Percentiles rank a stretch among this genome's conserved stretches.
Evolutionary conservation across 805 yeast species (phyloP).

Genomic region (Pichia nanzhaoensis): DNA sequence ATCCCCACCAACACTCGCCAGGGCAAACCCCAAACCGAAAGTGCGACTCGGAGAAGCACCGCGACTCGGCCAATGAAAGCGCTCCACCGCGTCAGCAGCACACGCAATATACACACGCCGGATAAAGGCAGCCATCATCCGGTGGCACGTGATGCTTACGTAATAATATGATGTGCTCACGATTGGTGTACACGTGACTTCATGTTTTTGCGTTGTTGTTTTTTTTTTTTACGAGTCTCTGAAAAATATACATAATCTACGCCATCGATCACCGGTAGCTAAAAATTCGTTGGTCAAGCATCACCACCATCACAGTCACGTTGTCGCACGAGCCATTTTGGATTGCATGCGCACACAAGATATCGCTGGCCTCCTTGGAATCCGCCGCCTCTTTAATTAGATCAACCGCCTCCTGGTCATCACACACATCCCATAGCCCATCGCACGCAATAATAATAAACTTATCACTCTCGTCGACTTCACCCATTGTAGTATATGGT

Average conservation of each 20-base stretch:
- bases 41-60: slow-evolving; percentile 11
- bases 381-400: slow-evolving; percentile 48
- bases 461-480: slow-evolving; percentile 58
- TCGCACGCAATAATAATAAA: slow-evolving; percentile 90
- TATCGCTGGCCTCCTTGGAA: slow-evolving; percentile 61
- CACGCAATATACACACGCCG: background rate
- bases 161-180: background rate
- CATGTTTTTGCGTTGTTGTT: background rate
- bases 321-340: slow-evolving; percentile 81
- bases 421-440: slow-evolving; percentile 93
- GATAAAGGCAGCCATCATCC: slow-evolving; percentile 4
- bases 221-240: background rate
- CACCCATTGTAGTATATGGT: slow-evolving; percentile 89
- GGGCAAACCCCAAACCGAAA: background rate
- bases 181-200: too few species aligned
- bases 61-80: slow-evolving; percentile 5
- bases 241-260: too few species aligned
- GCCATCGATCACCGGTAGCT: background rate
- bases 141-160: background rate
- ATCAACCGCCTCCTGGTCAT: slow-evolving; percentile 79
- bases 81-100: slow-evolving; percentile 1
- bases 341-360: slow-evolving; percentile 66
- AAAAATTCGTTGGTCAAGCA: slow-evolving; percentile 33
- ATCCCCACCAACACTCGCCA: too few species aligned
- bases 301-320: slow-evolving; percentile 86